A percentile compares a stretch with the other conserved stretches of the same genome.
phyloP scores from a whole-genome alignment of 495 filamentous ascomycete genomes.

The Delitschia confertaspora region DNA sequence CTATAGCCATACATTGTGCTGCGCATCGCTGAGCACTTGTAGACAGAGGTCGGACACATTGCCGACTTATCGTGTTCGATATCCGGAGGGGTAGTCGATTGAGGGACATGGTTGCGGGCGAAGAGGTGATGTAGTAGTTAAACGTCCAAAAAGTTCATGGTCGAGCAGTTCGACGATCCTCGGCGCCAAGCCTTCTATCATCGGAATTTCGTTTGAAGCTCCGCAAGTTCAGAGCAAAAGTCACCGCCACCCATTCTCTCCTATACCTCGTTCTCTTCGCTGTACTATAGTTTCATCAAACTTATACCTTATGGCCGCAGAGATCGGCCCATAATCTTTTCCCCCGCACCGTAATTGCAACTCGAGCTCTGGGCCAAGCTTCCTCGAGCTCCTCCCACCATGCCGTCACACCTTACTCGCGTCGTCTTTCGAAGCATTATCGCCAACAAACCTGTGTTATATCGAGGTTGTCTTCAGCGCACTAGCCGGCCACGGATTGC shows the following conservation, averaged over 20 bases:
- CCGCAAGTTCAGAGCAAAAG: no score
- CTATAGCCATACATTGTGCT: no score
- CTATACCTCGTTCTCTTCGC: no score
- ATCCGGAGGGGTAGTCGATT: background rate
- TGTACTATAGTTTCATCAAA: conserved; percentile 12
- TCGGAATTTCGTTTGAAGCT: no score
- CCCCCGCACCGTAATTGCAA: conserved; percentile 12
- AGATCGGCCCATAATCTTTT: background rate
- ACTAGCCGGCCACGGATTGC: conserved; percentile 15
- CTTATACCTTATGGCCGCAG: conserved; percentile 2
- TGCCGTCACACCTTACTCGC: conserved; percentile 78
- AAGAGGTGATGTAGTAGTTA: no score
- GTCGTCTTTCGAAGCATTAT: conserved; percentile 63
- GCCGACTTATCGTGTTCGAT: background rate
- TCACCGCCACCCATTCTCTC: no score
- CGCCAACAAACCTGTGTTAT: conserved; percentile 49
- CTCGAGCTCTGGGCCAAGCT: background rate
- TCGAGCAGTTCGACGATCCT: background rate
- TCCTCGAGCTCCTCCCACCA: conserved; percentile 29
- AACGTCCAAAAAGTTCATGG: no score
- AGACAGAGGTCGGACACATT: conserved; percentile 1
- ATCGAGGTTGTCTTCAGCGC: conserved; percentile 35
- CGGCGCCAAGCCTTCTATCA: background rate
- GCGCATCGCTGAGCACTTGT: no score
- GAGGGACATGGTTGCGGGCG: conserved; percentile 6